Conservation (phyloP, 441 rosid species). For the Pelargonium citronellum region DNA sequence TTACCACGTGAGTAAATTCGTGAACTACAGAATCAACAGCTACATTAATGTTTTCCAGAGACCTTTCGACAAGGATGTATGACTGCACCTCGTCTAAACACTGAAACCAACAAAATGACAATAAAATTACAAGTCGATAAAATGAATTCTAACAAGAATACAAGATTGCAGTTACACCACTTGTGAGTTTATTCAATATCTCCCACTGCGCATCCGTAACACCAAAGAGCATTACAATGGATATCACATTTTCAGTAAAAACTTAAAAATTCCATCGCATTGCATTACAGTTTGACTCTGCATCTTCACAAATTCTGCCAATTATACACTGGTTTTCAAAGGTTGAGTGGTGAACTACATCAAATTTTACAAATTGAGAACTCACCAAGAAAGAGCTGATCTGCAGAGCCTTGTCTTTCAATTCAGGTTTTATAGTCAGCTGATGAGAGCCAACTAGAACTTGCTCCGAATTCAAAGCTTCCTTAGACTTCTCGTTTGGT, state of each 20-base stretch:
- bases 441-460: slow-evolving; percentile 56
- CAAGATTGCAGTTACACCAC: too few relatives aligned
- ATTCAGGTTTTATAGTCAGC: slow-evolving; percentile 48
- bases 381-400: slow-evolving; percentile 69
- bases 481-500: slow-evolving; percentile 60
- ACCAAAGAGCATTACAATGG: not conserved
- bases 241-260: slow-evolving; percentile 4
- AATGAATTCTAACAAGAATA: not conserved
- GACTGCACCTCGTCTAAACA: slow-evolving; percentile 89
- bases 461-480: slow-evolving; percentile 54
- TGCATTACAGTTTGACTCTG: not conserved
- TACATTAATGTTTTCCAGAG: slow-evolving; percentile 29
- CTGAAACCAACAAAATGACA: slow-evolving; percentile 37
- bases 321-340: not conserved
- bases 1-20: slow-evolving; percentile 59
- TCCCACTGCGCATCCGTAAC: not conserved
- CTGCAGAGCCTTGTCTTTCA: slow-evolving; percentile 62
- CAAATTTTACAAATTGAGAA: slow-evolving; percentile 1
- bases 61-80: slow-evolving; percentile 77
- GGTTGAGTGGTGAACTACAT: not conserved
- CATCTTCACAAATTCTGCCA: not conserved
- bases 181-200: not conserved
- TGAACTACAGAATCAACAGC: slow-evolving; percentile 42
- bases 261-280: not conserved
- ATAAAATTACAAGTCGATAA: not conserved